Conservation (phyloP, 2,329 filamentous ascomycete genomes). For the Metarhizium sp. region DNA sequence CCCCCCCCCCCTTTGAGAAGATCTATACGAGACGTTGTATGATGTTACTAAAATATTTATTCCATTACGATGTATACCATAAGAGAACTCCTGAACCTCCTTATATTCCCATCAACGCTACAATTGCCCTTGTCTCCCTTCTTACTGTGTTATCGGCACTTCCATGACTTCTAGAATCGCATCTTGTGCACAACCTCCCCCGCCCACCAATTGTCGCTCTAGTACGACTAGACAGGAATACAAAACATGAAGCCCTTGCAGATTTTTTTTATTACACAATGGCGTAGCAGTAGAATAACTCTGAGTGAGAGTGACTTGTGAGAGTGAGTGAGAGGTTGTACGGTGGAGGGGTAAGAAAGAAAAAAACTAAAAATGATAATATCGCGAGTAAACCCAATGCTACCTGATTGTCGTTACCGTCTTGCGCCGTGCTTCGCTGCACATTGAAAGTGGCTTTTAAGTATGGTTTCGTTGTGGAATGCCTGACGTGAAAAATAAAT, state of each 20-base stretch:
- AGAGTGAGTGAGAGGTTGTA: slow-evolving; percentile 9
- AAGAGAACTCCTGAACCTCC: slow-evolving; percentile 21
- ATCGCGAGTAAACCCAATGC: slow-evolving; percentile 21
- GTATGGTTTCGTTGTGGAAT: slow-evolving; percentile 25
- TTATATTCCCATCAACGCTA: slow-evolving; percentile 8
- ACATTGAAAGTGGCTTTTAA: slow-evolving; percentile 23
- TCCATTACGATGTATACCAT: slow-evolving; percentile 25
- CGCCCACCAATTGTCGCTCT: not conserved
- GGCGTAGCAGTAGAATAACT: not conserved
- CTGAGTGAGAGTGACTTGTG: not conserved
- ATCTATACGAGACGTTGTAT: not conserved
- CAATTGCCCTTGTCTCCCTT: slow-evolving; percentile 5
- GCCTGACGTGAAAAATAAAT: slow-evolving; percentile 19
- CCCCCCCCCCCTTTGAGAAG: not conserved
- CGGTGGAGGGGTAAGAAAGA: slow-evolving; percentile 14
- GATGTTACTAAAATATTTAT: slow-evolving; percentile 15
- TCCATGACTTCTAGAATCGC: slow-evolving; percentile 2
- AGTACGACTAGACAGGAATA: not conserved
- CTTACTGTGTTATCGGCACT: slow-evolving; percentile 2
- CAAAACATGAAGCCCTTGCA: not conserved
- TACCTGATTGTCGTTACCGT: slow-evolving; percentile 23
- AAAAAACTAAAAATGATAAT: slow-evolving; percentile 20
- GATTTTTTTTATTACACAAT: slow-evolving; percentile 2
- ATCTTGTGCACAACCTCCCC: not conserved
- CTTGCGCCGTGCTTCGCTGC: slow-evolving; percentile 30